Evolutionary conservation across 331 rosid genomes (phyloP), one percentile per base, ranked within the genome.

Genomic region (Cucumis variabilis): DNA sequence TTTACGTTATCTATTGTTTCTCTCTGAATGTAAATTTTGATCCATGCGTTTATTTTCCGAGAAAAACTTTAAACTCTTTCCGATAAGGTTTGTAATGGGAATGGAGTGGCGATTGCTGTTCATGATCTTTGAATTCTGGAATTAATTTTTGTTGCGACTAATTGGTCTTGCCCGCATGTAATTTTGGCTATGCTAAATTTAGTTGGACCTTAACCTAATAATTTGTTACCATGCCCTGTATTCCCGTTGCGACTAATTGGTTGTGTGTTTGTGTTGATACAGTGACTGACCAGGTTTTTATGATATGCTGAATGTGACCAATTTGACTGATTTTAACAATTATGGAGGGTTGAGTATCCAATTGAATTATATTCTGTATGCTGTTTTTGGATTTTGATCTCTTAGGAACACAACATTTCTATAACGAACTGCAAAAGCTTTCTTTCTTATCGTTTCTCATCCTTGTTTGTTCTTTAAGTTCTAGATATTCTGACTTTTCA

Each of bases 11-110:
- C 21, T 50, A 3, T 23, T 77, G 33, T 77, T 50, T 50, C 83
- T 46, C 41, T 77, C 14, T 24, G 19, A 58, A 50, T 77, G 83
- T 23, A 15, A 50, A 24, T 14, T 77, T 77, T 23, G 65, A 2
- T 84, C 73, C 44, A 88, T 77, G 65, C 90, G 48, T 69, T 28
- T 80, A 69, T 27, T 65, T 80, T 15, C 62, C 37, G 50, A 65
- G 25, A 37, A 28, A 8, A 5, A 10, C 13, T 50, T 21, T 1
- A 44, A 77, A 77, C 16, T 46, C 20, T 37, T 46, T 50, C 25
- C 6, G 60, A 44, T 44, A 9, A 20, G 15, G 16, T 5, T n/a
- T 5, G 6, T 75, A 23, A 75, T 75, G 28, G 28, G 82, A 13
- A 75, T 75, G 12, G 60, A 21, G 82, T 44, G 28, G 20, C 19